A percentile compares a stretch with the other conserved stretches of the same genome.
Conservation (phyloP, 129 eudicot species). For the Deinandra increscens region DNA sequence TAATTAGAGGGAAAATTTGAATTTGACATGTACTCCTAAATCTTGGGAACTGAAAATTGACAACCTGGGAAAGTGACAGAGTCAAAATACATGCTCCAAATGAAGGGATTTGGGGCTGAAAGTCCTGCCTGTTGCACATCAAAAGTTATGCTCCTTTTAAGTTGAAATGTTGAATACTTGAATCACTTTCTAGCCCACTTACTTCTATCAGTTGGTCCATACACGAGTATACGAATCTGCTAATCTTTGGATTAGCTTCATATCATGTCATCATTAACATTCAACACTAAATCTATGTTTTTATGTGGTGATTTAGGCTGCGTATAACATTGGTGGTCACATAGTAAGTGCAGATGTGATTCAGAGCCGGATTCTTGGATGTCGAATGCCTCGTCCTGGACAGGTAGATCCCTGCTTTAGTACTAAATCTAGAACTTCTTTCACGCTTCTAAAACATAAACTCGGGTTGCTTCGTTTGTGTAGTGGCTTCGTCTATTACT, state of each 20-base stretch:
- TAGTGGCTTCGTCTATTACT: constrained; percentile 75
- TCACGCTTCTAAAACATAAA: background rate
- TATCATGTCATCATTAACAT: background rate
- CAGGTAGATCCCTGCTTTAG: constrained; percentile 52
- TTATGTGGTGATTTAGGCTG: constrained; percentile 58
- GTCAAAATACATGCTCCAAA: background rate
- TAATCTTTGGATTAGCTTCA: background rate
- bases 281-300: background rate
- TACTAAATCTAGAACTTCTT: background rate
- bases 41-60: background rate
- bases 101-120: background rate
- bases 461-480: background rate
- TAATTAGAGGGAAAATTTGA: no score
- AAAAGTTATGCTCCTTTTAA: background rate
- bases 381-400: constrained; percentile 89
- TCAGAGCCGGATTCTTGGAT: constrained; percentile 77
- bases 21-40: no score
- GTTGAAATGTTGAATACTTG: no score
- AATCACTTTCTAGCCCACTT: background rate
- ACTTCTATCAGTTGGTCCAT: background rate
- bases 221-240: background rate
- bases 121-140: background rate
- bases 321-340: constrained; percentile 89
- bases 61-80: background rate
- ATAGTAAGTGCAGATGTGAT: constrained; percentile 82